phyloP scores from a whole-genome alignment of 495 filamentous ascomycete genomes.

The Hypoxylon intermedium region DNA sequence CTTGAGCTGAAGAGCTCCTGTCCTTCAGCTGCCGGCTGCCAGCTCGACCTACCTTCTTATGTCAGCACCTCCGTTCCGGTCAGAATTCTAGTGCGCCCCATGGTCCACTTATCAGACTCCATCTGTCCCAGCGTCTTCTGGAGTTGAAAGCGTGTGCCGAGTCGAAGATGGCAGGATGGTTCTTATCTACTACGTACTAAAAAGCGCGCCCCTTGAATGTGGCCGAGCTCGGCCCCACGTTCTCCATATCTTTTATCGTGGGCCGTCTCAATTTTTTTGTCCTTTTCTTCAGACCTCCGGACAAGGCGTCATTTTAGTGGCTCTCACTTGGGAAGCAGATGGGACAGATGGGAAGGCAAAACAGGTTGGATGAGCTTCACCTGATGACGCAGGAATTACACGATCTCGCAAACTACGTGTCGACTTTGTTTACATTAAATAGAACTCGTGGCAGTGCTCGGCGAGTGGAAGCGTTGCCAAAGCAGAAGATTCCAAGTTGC shows the following conservation, averaged over 20 bases:
- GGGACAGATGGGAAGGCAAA: slow-evolving; percentile 6
- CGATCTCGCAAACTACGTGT: background rate
- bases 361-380: slow-evolving; percentile 11
- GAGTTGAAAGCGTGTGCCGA: slow-evolving; percentile 25
- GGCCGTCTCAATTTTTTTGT: slow-evolving; percentile 14
- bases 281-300: slow-evolving; percentile 18
- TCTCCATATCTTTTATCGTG: slow-evolving; percentile 38
- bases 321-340: slow-evolving; percentile 1
- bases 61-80: slow-evolving; percentile 37
- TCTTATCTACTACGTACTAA: slow-evolving; percentile 40
- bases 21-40: background rate
- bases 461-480: slow-evolving; percentile 5
- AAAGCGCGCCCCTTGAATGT: slow-evolving; percentile 24
- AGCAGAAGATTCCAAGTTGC: slow-evolving; percentile 19
- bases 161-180: slow-evolving; percentile 28
- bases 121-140: slow-evolving; percentile 28
- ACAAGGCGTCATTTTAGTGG: slow-evolving; percentile 34
- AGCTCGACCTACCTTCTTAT: slow-evolving; percentile 32
- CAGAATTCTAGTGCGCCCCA: slow-evolving; percentile 40
- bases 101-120: slow-evolving; percentile 36
- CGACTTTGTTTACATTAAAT: slow-evolving; percentile 2
- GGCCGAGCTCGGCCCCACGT: slow-evolving; percentile 37
- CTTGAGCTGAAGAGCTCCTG: slow-evolving; percentile 20
- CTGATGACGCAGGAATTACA: slow-evolving; percentile 9
- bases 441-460: slow-evolving; percentile 20